Percentiles rank a stretch among this genome's conserved stretches.
Conservation (phyloP, 139 green algal genomes). For the Coelastrella sp. region DNA sequence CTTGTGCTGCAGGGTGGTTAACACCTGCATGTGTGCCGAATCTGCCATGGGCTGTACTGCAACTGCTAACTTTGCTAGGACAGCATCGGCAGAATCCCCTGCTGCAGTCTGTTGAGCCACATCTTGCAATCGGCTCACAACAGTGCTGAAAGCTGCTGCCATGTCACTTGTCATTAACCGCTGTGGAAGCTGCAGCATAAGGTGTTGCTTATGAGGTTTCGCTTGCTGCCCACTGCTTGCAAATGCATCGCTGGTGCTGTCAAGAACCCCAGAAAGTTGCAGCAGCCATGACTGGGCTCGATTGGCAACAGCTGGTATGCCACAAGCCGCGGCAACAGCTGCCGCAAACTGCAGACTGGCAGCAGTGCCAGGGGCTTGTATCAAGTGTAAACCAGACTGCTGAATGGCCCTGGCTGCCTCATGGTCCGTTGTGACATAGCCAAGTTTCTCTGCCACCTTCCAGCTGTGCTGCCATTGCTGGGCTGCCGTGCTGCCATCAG, state of each 20-base stretch:
- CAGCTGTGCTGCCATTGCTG: slow-evolving; percentile 39
- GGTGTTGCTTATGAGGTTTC: no score
- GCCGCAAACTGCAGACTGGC: not conserved
- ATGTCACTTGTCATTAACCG: not conserved
- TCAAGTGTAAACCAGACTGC: not conserved
- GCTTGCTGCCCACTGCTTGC: no score
- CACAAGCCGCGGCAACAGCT: slow-evolving; percentile 1
- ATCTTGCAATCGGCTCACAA: no score
- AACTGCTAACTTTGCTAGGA: not conserved
- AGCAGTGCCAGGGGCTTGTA: slow-evolving; percentile 1
- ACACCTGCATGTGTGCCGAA: not conserved
- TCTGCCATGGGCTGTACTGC: not conserved
- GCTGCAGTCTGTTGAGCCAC: no score
- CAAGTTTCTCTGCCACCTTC: not conserved
- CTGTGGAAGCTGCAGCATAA: not conserved
- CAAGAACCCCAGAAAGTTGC: no score
- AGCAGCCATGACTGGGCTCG: no score
- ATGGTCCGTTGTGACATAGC: not conserved
- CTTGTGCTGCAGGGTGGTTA: not conserved
- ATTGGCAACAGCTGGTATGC: not conserved
- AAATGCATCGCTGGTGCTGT: no score
- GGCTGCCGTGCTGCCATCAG: not conserved
- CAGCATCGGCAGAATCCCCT: no score
- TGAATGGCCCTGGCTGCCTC: not conserved
- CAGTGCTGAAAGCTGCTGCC: no score